Evolutionary conservation across 169 alveolate species (phyloP), one percentile per base, ranked within the genome.

Genomic region (Theileria equi): DNA sequence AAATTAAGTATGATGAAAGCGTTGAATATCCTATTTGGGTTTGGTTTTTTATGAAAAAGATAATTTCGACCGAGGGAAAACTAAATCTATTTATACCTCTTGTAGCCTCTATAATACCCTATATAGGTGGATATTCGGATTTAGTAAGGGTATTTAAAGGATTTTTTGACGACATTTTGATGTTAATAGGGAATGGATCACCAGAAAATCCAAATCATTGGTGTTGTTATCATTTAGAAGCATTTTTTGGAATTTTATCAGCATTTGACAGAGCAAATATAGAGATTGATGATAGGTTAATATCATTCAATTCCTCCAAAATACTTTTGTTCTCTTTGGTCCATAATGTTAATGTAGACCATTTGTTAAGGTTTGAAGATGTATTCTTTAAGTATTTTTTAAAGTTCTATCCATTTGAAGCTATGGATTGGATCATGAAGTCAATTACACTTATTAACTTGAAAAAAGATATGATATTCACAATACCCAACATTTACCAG

Each of bases 161-260:
- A 38, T 38, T 38, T 13, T 38, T 38, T 38, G 45, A 38, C n/a
- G 45, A 38, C n/a, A 38, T 38, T 13, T 38, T 38, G n/a, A 38
- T 13, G 13, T 38, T 13, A 13, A 13, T 38, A 38, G 13, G n/a
- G 13, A 38, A 13, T 38, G n/a, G 13, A 13, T 13, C 13, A 38
- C 19, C 13, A 38, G n/a, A 38, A 13, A 13, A 13, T 13, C n/a
- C 45, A 13, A 13, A 38, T 38, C 13, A 38, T 38, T 38, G 45
- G 45, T 13, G 45, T 13, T 13, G 45, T 38, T 13, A 38, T 38
- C 45, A 38, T 3, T 25, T 67, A n/a, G 79, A 67, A 25, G 79
- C 69, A n/a, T 55, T 67, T 28, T 67, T 67, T 43, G 79, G 79
- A 3, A 2, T 36, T 2, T 8, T 67, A 17, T 58, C 69, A 4